Conservation (phyloP, 2,329 filamentous ascomycete species). For the Biscogniauxia sp. region DNA sequence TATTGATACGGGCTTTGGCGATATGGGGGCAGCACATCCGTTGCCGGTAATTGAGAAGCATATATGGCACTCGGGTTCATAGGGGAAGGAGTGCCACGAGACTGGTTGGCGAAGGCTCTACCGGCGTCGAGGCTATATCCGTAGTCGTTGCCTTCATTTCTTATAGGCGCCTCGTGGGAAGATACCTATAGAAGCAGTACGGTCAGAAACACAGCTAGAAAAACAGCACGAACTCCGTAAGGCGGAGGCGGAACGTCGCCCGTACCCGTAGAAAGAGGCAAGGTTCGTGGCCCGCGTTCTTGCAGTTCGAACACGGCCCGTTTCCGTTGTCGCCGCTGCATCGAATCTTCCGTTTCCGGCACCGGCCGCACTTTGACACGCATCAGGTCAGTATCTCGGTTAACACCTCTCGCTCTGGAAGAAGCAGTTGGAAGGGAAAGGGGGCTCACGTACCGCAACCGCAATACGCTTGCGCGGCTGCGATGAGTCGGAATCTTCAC, state of each 20-base stretch:
- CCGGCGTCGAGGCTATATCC: constrained; percentile 37
- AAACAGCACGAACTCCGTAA: background rate
- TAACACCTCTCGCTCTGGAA: background rate
- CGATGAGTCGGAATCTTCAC: constrained; percentile 41
- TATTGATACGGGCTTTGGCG: constrained; percentile 35
- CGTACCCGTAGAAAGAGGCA: constrained; percentile 81
- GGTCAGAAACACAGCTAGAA: constrained; percentile 3
- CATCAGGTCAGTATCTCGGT: constrained; percentile 18
- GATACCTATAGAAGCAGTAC: constrained; percentile 31
- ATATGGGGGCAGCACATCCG: constrained; percentile 35
- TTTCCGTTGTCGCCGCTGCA: constrained; percentile 83
- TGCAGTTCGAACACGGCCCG: constrained; percentile 81
- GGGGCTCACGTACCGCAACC: constrained; percentile 50
- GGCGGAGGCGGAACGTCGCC: constrained; percentile 12
- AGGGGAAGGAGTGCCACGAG: constrained; percentile 29
- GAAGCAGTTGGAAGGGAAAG: background rate
- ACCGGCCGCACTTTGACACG: constrained; percentile 71
- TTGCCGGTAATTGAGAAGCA: constrained; percentile 31
- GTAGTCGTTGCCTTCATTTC: constrained; percentile 33
- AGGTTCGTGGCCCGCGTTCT: constrained; percentile 63
- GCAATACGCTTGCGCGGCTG: constrained; percentile 57
- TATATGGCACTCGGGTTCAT: constrained; percentile 34
- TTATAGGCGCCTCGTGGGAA: constrained; percentile 37
- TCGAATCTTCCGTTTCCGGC: constrained; percentile 89
- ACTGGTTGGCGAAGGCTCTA: constrained; percentile 31